Evolutionary conservation across 352 stramenopile genomes (phyloP).

Genomic region (Globisporangium perplexum): DNA sequence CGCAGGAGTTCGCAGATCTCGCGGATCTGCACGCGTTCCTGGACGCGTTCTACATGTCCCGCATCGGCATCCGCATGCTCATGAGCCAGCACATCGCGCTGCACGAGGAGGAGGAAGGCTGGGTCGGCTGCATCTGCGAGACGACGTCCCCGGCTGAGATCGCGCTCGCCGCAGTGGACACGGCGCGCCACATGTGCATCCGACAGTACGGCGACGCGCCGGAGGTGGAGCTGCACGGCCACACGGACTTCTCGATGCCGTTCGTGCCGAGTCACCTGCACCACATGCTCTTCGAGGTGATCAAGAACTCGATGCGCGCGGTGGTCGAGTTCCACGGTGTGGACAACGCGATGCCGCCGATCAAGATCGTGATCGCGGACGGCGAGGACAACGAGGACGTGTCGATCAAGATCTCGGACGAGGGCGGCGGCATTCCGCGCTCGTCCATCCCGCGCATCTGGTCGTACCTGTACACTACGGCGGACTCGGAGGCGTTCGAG

Average conservation of each 20-base stretch:
- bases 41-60: constrained; percentile 99
- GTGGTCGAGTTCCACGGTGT: constrained; percentile 97
- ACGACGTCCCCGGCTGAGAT: constrained; percentile 96
- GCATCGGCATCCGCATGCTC: constrained; percentile 99
- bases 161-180: constrained; percentile 95
- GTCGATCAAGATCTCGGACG: constrained; percentile 99
- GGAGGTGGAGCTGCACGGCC: constrained; percentile 96
- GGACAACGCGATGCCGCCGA: constrained; percentile 97
- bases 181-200: constrained; percentile 98
- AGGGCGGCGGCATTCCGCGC: constrained; percentile 98
- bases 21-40: constrained; percentile 97
- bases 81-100: constrained; percentile 99
- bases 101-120: constrained; percentile 85
- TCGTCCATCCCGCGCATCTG: constrained; percentile 98
- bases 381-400: constrained; percentile 99
- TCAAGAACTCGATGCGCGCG: constrained; percentile 91
- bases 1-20: constrained; percentile 87
- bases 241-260: constrained; percentile 98
- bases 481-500: constrained; percentile 92
- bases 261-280: constrained; percentile 95
- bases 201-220: constrained; percentile 98
- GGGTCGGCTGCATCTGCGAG: constrained; percentile 94
- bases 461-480: constrained; percentile 99
- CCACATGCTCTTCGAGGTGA: constrained; percentile 99
- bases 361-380: constrained; percentile 99